Conservation (phyloP, 768 basidiomycete species). For the Pleurotus salmoneostramineus region DNA sequence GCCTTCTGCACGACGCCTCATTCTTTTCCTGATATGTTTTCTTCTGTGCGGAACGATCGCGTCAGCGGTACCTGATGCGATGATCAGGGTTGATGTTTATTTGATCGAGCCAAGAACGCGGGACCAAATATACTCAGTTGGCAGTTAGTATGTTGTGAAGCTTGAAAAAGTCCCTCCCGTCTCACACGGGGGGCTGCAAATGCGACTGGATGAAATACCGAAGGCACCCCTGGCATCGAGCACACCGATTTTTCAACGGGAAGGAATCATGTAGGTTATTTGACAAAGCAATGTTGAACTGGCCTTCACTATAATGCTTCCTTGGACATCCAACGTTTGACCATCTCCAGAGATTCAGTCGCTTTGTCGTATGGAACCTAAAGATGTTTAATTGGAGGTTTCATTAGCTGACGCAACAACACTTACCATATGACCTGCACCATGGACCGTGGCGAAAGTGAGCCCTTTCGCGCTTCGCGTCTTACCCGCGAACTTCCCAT, state of each 20-base stretch:
- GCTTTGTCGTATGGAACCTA: slow-evolving; percentile 63
- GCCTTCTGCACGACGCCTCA: background rate
- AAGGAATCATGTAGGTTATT: too few species aligned
- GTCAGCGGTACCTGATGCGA: background rate
- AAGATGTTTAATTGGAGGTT: slow-evolving; percentile 2
- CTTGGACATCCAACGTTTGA: slow-evolving; percentile 49
- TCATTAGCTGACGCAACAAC: background rate
- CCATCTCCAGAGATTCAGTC: slow-evolving; percentile 47
- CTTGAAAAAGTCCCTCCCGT: too few species aligned
- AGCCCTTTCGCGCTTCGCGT: slow-evolving; percentile 41
- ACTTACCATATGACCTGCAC: slow-evolving; percentile 70
- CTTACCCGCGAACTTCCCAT: slow-evolving; percentile 37
- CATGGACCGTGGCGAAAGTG: slow-evolving; percentile 61
- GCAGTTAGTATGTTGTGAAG: too few species aligned
- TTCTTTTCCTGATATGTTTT: background rate
- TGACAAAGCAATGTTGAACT: too few species aligned
- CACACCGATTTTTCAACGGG: too few species aligned
- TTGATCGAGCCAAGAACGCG: background rate
- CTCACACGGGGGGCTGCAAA: too few species aligned
- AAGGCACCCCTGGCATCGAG: too few species aligned
- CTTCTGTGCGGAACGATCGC: background rate
- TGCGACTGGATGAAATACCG: too few species aligned
- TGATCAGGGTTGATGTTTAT: background rate
- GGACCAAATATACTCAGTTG: too few species aligned
- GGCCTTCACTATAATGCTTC: slow-evolving; percentile 10